phyloP scores from a whole-genome alignment of 768 basidiomycete genomes.

The Boletus fagicola region DNA sequence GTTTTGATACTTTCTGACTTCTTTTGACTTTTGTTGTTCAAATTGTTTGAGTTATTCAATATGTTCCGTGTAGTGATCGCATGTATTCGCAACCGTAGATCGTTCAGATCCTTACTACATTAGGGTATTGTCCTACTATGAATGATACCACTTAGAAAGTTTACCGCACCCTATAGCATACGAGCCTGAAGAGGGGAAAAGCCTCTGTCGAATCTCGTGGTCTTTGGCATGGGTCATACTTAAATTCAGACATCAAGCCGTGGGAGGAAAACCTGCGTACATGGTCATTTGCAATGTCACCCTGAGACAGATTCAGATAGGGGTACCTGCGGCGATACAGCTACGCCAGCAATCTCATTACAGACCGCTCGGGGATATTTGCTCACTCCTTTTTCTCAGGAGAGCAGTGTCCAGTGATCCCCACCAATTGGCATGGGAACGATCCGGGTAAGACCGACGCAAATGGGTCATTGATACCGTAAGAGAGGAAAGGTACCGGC shows the following conservation, averaged over 20 bases:
- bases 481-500: not conserved
- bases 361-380: not conserved
- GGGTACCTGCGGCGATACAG: not conserved
- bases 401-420: not conserved
- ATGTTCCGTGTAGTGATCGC: slow-evolving; percentile 6
- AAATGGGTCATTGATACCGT: not conserved
- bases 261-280: not conserved
- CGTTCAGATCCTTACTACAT: not conserved
- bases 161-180: not conserved
- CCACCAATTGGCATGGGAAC: slow-evolving; percentile 1
- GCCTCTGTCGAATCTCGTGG: not conserved
- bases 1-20: not conserved
- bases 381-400: not conserved
- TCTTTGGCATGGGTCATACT: not conserved
- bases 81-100: slow-evolving; percentile 10
- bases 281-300: not conserved
- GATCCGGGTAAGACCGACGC: not conserved
- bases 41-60: slow-evolving; percentile 9
- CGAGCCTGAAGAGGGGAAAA: not conserved
- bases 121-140: not conserved
- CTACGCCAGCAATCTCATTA: not conserved
- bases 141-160: not conserved
- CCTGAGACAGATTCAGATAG: not conserved
- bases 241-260: not conserved
- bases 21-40: not conserved